phyloP scores from a whole-genome alignment of 305 asterid genomes.

The Caryopteris hybrid region DNA sequence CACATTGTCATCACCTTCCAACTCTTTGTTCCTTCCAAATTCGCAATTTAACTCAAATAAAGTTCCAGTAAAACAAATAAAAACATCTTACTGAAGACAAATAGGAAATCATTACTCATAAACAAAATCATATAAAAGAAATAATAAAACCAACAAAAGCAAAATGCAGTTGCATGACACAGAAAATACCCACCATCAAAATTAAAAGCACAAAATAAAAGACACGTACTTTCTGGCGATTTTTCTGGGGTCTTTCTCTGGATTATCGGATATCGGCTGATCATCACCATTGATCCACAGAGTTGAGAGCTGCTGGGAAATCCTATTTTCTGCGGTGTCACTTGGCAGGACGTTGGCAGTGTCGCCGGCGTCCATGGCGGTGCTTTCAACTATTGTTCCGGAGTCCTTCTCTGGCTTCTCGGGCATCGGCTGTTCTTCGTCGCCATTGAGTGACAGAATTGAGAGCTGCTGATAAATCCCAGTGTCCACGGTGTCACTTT shows the following conservation, averaged over 20 bases:
- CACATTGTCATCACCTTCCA: neutral
- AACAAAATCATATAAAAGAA: neutral
- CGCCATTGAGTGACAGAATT: neutral
- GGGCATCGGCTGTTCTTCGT: neutral
- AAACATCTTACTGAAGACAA: neutral
- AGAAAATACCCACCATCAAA: neutral
- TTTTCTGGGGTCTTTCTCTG: conserved; percentile 68
- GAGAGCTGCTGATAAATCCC: neutral
- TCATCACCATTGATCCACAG: conserved; percentile 31
- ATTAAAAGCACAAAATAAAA: neutral
- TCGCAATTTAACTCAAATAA: conserved; percentile 14
- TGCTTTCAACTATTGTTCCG: conserved; percentile 41
- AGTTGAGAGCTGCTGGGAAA: conserved; percentile 25
- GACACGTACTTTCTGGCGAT: conserved; percentile 62
- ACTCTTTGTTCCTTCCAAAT: neutral
- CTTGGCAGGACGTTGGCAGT: conserved; percentile 11
- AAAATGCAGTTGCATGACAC: conserved; percentile 31
- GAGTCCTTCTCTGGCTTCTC: conserved; percentile 59
- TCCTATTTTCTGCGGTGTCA: conserved; percentile 1
- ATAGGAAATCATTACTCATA: neutral
- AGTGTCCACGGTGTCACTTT: neutral
- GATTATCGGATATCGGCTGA: conserved; percentile 22
- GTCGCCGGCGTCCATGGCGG: conserved; percentile 39
- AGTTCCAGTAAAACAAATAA: neutral
- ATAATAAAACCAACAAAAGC: neutral